Evolutionary conservation across 164 flowering plant genomes (phyloP).

Genomic region (Vitis riparia): DNA sequence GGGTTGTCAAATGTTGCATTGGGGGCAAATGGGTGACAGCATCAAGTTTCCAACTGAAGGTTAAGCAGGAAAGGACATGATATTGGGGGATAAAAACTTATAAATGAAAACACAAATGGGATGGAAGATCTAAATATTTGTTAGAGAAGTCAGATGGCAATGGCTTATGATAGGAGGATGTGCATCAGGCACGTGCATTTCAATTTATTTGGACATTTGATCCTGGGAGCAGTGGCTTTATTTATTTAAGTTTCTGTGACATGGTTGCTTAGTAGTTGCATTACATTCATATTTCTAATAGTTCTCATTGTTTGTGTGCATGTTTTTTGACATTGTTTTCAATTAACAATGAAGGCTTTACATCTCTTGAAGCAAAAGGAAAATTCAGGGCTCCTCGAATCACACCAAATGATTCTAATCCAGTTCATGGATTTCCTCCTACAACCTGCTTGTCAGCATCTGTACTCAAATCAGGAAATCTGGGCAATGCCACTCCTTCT

Average conservation of each 20-base stretch:
- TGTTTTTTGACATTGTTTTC: conserved; percentile 8
- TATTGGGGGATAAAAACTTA: background rate
- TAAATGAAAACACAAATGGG: background rate
- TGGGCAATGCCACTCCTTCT: conserved; percentile 15
- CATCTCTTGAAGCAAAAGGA: conserved; percentile 86
- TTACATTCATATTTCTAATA: background rate
- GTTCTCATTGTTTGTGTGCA: background rate
- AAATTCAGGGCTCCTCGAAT: conserved; percentile 68
- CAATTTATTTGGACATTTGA: background rate
- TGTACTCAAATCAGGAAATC: conserved; percentile 10
- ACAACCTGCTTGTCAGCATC: conserved; percentile 19
- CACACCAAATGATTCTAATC: conserved; percentile 33
- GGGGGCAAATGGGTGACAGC: background rate
- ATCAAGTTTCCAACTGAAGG: background rate
- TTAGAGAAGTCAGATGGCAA: background rate
- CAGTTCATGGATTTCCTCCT: conserved; percentile 26
- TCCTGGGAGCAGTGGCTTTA: background rate
- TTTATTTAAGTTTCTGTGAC: background rate
- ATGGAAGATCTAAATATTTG: background rate
- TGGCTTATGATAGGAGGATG: background rate
- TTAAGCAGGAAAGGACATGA: background rate
- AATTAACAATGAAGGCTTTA: conserved; percentile 61
- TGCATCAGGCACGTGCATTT: background rate
- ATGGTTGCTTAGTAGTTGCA: background rate
- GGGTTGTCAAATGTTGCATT: background rate